Evolutionary conservation across 805 yeast genomes (phyloP).

Genomic region (Lipomyces sp.): DNA sequence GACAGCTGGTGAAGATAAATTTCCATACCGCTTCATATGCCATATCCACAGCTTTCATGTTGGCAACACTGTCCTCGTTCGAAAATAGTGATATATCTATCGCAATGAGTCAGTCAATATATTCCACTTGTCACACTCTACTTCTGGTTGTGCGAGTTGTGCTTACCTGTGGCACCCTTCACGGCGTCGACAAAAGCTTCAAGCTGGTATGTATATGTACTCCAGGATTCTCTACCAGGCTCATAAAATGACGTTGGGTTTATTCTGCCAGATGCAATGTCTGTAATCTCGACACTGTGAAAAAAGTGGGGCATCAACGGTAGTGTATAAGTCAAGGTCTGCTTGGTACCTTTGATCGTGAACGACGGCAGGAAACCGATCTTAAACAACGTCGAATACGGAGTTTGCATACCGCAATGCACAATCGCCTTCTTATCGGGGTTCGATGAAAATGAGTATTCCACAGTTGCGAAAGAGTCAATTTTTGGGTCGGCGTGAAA

Average conservation of each 20-base stretch:
- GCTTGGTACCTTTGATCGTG: slow-evolving; percentile 19
- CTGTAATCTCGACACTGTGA: slow-evolving; percentile 20
- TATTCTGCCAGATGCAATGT: slow-evolving; percentile 11
- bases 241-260: slow-evolving; percentile 2
- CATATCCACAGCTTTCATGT: slow-evolving; percentile 24
- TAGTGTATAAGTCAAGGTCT: slow-evolving; percentile 7
- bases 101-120: not conserved
- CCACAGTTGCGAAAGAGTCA: slow-evolving; percentile 11
- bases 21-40: slow-evolving; percentile 24
- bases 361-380: slow-evolving; percentile 14
- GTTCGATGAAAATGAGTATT: slow-evolving; percentile 13
- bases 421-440: slow-evolving; percentile 6
- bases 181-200: slow-evolving; percentile 20
- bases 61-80: slow-evolving; percentile 15
- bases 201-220: slow-evolving; percentile 23
- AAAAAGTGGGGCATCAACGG: slow-evolving; percentile 17
- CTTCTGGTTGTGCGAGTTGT: no score
- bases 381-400: slow-evolving; percentile 3
- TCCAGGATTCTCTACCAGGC: slow-evolving; percentile 20
- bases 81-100: slow-evolving; percentile 1
- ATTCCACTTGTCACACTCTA: no score
- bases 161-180: slow-evolving; percentile 6
- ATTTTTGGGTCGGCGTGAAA: slow-evolving; percentile 9
- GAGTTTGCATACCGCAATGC: slow-evolving; percentile 13
- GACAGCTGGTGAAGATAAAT: no score